Conservation (phyloP, 2,329 filamentous ascomycete genomes). For the Diaporthe eres region DNA sequence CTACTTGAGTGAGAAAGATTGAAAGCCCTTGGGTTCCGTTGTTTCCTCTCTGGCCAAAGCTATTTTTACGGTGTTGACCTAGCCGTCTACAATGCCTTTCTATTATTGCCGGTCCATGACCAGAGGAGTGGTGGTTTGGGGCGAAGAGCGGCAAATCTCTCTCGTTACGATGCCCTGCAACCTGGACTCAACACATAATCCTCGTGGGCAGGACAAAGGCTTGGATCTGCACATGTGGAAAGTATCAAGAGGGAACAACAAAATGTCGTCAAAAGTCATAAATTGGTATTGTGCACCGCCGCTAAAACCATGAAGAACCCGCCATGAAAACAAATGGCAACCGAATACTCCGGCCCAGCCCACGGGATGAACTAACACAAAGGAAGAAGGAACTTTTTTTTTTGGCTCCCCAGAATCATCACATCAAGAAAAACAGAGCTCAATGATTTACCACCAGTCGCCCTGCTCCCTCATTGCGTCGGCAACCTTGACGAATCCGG, state of each 20-base stretch:
- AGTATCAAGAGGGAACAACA: neutral
- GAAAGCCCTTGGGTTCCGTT: neutral
- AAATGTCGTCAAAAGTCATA: conserved; percentile 2
- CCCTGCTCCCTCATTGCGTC: conserved; percentile 96
- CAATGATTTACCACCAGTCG: conserved; percentile 79
- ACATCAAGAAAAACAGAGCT: neutral
- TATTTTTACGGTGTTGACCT: neutral
- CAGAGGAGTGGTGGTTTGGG: neutral
- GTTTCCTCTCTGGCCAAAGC: neutral
- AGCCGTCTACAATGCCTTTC: neutral
- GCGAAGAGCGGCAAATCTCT: neutral
- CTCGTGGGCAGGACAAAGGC: neutral
- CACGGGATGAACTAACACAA: conserved; percentile 22
- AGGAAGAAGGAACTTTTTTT: conserved; percentile 25
- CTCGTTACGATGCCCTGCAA: neutral
- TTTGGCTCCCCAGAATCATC: conserved; percentile 8
- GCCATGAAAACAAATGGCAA: conserved; percentile 10
- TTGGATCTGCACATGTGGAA: neutral
- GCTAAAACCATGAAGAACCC: conserved; percentile 27
- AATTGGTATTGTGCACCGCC: conserved; percentile 33
- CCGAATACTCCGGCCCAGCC: conserved; percentile 29
- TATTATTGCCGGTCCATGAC: neutral
- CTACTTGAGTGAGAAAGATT: neutral
- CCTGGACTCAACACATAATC: no score
- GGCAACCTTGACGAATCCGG: conserved; percentile 96